A percentile compares a stretch with the other conserved stretches of the same genome.
phyloP scores from a whole-genome alignment of 1,284 basidiomycete species.

The Ganoderma lucidum region DNA sequence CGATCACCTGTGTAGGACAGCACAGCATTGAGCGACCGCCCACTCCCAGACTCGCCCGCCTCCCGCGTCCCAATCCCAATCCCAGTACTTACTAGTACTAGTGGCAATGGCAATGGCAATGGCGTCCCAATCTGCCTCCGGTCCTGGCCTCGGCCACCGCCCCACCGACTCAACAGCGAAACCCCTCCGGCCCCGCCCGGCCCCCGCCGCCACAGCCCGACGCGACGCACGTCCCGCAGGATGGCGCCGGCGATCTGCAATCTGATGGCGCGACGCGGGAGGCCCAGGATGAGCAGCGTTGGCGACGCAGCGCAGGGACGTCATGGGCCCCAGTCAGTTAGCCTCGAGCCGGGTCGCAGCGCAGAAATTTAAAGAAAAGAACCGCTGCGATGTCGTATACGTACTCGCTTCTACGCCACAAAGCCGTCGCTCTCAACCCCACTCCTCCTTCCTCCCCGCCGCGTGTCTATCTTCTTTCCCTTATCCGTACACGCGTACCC shows the following conservation, averaged over 20 bases:
- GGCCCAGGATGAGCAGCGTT: neutral
- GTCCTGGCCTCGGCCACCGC: neutral
- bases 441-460: conserved; percentile 20
- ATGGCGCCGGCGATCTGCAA: conserved; percentile 10
- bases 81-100: too few species aligned
- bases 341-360: conserved; percentile 2
- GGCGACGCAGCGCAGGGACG: conserved; percentile 14
- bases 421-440: conserved; percentile 26
- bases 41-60: neutral
- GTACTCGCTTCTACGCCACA: conserved; percentile 33
- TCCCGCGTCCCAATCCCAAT: neutral
- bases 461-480: conserved; percentile 11
- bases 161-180: neutral
- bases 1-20: conserved; percentile 33
- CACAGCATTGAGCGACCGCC: conserved; percentile 23
- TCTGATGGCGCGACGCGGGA: neutral
- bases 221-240: conserved; percentile 1
- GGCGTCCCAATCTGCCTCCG: too few species aligned
- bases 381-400: conserved; percentile 7
- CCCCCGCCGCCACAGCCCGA: neutral
- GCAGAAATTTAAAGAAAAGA: neutral
- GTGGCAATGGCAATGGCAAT: too few species aligned
- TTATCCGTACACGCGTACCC: conserved; percentile 13
- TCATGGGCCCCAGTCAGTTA: conserved; percentile 21
- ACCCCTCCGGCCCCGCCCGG: neutral